A percentile compares a stretch with the other conserved stretches of the same genome.
These are phyloP conservation scores for Xylaria intraflava DNA, from an alignment of 495 filamentous ascomycete genomes.

Conservation along the genomic window DNA sequence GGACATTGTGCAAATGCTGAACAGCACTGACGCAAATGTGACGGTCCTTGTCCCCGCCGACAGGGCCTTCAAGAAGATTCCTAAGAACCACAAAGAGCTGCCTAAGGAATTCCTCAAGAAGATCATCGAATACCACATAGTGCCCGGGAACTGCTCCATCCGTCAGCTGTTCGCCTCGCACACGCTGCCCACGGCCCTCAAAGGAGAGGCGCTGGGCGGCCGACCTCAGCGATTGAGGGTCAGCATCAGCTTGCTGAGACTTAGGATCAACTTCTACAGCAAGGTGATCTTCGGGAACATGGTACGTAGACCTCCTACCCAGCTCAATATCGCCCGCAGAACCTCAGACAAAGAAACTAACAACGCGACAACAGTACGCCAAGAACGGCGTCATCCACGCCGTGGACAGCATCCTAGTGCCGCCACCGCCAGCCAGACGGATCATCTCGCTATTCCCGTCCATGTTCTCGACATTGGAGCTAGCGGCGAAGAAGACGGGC, in stretches of 20 bases:
- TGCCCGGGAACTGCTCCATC: constrained; percentile 54
- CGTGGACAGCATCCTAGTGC: constrained; percentile 63
- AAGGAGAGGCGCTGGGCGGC: constrained; percentile 48
- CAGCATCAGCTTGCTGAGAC: constrained; percentile 47
- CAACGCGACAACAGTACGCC: constrained; percentile 6
- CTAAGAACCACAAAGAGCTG: constrained; percentile 36
- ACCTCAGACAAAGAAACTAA: not conserved
- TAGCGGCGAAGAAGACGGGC: constrained; percentile 64
- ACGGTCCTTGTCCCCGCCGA: constrained; percentile 79
- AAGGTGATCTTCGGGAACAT: constrained; percentile 60
- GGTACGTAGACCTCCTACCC: constrained; percentile 30
- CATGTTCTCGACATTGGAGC: constrained; percentile 68
- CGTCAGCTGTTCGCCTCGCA: constrained; percentile 51
- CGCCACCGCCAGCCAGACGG: constrained; percentile 54
- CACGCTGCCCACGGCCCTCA: constrained; percentile 64
- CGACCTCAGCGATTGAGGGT: constrained; percentile 63
- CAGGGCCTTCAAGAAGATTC: constrained; percentile 63
- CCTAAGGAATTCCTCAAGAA: constrained; percentile 59
- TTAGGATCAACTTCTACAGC: constrained; percentile 68
- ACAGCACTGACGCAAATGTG: constrained; percentile 61
- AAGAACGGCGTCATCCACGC: constrained; percentile 79
- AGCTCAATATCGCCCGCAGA: not conserved
- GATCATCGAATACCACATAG: constrained; percentile 65
- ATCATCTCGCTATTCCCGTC: constrained; percentile 61
- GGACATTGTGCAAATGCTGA: constrained; percentile 63